A percentile compares a stretch with the other conserved stretches of the same genome.
These are phyloP conservation scores for Scheffersomyces insectosa DNA, from an alignment of 1,139 yeast species.

Conservation along the genomic window DNA sequence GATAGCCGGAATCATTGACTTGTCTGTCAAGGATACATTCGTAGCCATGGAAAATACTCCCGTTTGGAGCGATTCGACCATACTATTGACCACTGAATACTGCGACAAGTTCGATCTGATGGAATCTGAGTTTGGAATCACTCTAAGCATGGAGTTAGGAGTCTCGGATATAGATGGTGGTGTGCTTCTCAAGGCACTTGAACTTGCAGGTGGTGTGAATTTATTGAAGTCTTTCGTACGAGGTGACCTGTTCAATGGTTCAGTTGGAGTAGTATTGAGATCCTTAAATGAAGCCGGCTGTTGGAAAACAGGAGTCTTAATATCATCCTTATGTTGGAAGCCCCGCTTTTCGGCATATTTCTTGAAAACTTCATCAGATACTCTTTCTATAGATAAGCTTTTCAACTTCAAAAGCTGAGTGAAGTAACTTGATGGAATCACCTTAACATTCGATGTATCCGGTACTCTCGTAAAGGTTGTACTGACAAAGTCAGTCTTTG, in stretches of 20 bases:
- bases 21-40: constrained; percentile 68
- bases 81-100: constrained; percentile 27
- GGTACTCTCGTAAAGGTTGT: constrained; percentile 58
- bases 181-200: constrained; percentile 12
- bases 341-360: constrained; percentile 54
- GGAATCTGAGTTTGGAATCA: constrained; percentile 24
- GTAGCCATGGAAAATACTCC: constrained; percentile 61
- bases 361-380: constrained; percentile 46
- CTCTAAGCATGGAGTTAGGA: constrained; percentile 3
- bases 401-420: constrained; percentile 52
- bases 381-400: constrained; percentile 42
- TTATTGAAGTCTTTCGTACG: constrained; percentile 2
- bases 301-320: constrained; percentile 16
- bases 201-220: constrained; percentile 17
- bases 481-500: constrained; percentile 56
- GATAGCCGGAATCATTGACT: constrained; percentile 79
- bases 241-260: constrained; percentile 3
- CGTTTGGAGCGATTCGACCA: constrained; percentile 34
- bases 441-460: constrained; percentile 59
- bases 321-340: constrained; percentile 28
- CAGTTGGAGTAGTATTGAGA: constrained; percentile 1
- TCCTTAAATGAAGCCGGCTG: constrained; percentile 10
- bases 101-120: constrained; percentile 35
- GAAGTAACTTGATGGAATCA: constrained; percentile 64
- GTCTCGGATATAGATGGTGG: constrained; percentile 10